Percentiles rank a stretch among this genome's conserved stretches.
Evolutionary conservation across 805 yeast genomes (phyloP).

Genomic region (Saturnispora sekii): DNA sequence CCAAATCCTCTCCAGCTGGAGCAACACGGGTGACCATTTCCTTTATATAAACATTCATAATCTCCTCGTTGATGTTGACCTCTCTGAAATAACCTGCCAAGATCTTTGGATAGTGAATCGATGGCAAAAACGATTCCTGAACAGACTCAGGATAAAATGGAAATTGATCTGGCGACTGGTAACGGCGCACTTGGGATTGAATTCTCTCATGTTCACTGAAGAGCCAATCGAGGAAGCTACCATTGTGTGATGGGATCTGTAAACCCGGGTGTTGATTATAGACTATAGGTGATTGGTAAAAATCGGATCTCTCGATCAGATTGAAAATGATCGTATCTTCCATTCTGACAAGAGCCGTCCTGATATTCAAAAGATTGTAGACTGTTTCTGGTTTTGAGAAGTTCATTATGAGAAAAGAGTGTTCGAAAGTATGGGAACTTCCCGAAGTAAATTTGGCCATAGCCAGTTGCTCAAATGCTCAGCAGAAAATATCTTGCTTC

Average conservation of each 20-base stretch:
- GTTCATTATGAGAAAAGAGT: slow-evolving; percentile 44
- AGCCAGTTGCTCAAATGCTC: background rate
- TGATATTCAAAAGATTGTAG: slow-evolving; percentile 68
- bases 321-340: slow-evolving; percentile 93
- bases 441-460: too few species aligned
- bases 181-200: slow-evolving; percentile 78
- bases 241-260: slow-evolving; percentile 54
- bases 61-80: slow-evolving; percentile 64
- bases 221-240: slow-evolving; percentile 84
- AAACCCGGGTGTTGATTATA: slow-evolving; percentile 42
- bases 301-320: slow-evolving; percentile 88
- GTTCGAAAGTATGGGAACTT: background rate
- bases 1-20: slow-evolving; percentile 64
- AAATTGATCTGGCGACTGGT: slow-evolving; percentile 87
- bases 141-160: slow-evolving; percentile 74
- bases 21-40: slow-evolving; percentile 71
- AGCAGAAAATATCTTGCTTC: background rate
- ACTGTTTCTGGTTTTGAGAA: slow-evolving; percentile 77
- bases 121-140: slow-evolving; percentile 64
- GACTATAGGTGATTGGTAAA: slow-evolving; percentile 62
- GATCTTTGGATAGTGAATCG: slow-evolving; percentile 66
- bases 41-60: slow-evolving; percentile 56
- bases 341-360: slow-evolving; percentile 81
- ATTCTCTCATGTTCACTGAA: slow-evolving; percentile 62
- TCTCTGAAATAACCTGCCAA: slow-evolving; percentile 68